Evolutionary conservation across 306 rosid species (phyloP).

Genomic region (Arachis hypogaea): DNA sequence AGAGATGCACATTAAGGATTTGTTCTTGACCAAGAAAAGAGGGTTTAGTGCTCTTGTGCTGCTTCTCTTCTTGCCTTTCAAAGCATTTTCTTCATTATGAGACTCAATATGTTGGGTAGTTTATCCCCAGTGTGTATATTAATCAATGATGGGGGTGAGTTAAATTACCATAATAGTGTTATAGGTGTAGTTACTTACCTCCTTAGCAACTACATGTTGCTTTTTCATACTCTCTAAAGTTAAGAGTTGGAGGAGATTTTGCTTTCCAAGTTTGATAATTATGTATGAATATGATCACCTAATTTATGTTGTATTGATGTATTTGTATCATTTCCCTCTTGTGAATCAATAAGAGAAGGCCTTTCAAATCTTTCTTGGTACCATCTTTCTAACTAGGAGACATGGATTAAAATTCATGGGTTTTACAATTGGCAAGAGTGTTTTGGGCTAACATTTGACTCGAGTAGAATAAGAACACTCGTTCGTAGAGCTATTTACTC

Average conservation of each 20-base stretch:
- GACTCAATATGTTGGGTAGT: constrained; percentile 40
- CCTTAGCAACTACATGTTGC: constrained; percentile 42
- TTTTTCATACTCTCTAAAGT: constrained; percentile 13
- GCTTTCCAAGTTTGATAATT: neutral
- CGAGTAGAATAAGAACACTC: too few species aligned
- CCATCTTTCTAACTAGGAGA: neutral
- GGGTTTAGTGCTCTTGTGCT: constrained; percentile 41
- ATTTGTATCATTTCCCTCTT: constrained; percentile 26
- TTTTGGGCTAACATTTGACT: too few species aligned
- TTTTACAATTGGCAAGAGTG: neutral
- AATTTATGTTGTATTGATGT: constrained; percentile 7
- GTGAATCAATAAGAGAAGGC: constrained; percentile 23
- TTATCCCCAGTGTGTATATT: constrained; percentile 52
- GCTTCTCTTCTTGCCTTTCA: constrained; percentile 41
- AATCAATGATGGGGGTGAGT: constrained; percentile 47
- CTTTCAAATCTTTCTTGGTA: constrained; percentile 10
- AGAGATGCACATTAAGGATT: constrained; percentile 43
- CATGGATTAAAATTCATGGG: neutral
- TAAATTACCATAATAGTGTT: constrained; percentile 17
- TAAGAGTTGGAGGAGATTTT: constrained; percentile 37
- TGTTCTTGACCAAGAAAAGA: constrained; percentile 13
- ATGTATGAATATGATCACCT: constrained; percentile 15
- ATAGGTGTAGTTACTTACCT: constrained; percentile 34
- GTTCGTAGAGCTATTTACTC: too few species aligned
- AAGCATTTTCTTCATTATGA: constrained; percentile 34